Conservation (phyloP, 768 basidiomycete genomes). For the Leccinum disarticulatum region DNA sequence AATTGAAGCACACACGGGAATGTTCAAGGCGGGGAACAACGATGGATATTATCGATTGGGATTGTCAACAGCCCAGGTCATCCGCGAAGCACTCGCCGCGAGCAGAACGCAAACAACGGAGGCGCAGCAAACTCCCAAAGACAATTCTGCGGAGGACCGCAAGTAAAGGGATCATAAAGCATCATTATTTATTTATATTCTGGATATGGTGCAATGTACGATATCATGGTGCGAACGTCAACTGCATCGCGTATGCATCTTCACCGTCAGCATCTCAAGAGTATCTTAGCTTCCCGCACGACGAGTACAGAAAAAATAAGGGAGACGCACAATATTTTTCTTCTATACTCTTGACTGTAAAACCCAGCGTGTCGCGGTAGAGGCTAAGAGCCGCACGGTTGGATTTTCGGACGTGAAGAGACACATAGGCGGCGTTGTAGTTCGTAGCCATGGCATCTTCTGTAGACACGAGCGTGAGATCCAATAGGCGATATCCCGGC, state of each 20-base stretch:
- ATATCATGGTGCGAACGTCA: conserved; percentile 47
- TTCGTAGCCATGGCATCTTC: conserved; percentile 90
- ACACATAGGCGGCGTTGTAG: conserved; percentile 83
- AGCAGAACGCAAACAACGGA: background rate
- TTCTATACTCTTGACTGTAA: conserved; percentile 82
- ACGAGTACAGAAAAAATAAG: background rate
- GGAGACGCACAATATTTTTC: conserved; percentile 83
- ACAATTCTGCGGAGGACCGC: background rate
- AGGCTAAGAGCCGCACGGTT: conserved; percentile 88
- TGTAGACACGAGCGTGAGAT: conserved; percentile 30
- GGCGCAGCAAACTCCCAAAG: background rate
- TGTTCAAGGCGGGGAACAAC: conserved; percentile 81
- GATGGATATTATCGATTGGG: conserved; percentile 92
- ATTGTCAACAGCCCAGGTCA: conserved; percentile 57
- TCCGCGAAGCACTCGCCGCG: conserved; percentile 53
- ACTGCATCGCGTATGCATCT: conserved; percentile 90
- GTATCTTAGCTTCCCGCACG: conserved; percentile 10
- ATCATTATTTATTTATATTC: conserved; percentile 10
- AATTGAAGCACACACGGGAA: conserved; percentile 81
- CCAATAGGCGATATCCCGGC: background rate
- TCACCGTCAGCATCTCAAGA: conserved; percentile 87
- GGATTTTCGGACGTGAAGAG: conserved; percentile 91
- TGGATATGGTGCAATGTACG: background rate
- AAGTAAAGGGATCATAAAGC: conserved; percentile 4
- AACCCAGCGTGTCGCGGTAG: conserved; percentile 88